Evolutionary conservation across 2,329 filamentous ascomycete species (phyloP), one percentile per base, ranked within the genome.

Genomic region (Ophiocordyceps camponoti-saundersi): DNA sequence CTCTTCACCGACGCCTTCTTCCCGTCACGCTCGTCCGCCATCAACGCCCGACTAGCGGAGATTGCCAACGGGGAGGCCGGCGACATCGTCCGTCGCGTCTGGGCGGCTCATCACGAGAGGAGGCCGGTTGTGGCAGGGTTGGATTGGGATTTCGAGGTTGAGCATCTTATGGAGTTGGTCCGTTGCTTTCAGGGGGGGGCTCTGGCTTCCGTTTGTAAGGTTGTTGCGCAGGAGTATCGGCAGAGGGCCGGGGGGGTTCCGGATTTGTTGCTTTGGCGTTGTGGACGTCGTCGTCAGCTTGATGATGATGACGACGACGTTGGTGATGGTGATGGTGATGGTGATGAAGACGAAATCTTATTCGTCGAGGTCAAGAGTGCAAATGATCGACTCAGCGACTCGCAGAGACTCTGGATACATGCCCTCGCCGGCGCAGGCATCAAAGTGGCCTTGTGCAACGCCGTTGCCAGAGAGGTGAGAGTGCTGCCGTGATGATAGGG

Each of bases 321-420:
- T 32, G 1, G 47, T 46, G 34, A 45, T 41, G 13, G 30, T 13
- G 30, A 30, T 44, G 11, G 32, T 12, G 44, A n/a, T n/a, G 47
- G 44, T 30, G 40, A 44, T n/a, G 34, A 58, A 48, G 69, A 70
- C 39, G 74, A 83, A 59, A 80, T 85, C 52, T 80, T 87, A 73
- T 90, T 92, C 61, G 73, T 73, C 5, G 82, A 86, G 62, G 83
- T 88, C 48, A 88, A 89, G 68, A 85, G 80, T 53, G 81, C 80
- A 60, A 95, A 95, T 63, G 92, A 98, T 70, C 79, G 88, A 39
- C 68, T 98, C 57, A 96, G 90, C 63, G 92, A 98, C 68, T 94
- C 89, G 18, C 92, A 98, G 67, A 71, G 92, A 55, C 72, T 98
- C 53, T 98, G 92, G 92, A 95, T 96, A 56, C 86, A 96, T 69